Conservation (phyloP, 2,329 filamentous ascomycete genomes). For the Lojkania enalia region DNA sequence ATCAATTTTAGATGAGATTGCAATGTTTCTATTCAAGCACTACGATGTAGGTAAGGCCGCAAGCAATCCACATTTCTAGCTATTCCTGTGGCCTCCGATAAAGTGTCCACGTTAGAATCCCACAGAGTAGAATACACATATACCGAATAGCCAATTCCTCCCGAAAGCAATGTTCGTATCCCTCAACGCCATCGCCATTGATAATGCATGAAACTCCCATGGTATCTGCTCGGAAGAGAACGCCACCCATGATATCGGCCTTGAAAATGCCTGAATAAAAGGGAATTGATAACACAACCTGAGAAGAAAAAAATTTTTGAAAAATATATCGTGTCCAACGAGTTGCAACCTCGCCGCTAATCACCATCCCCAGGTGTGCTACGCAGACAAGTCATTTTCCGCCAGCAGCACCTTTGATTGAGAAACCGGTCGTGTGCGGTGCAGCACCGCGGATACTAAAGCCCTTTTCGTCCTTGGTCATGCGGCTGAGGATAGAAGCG, state of each 20-base stretch:
- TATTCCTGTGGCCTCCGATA: too few species aligned
- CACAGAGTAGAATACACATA: too few species aligned
- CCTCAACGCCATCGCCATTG: too few species aligned
- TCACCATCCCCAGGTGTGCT: not conserved
- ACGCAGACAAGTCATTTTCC: slow-evolving; percentile 22
- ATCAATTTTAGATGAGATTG: too few species aligned
- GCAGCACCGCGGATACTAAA: slow-evolving; percentile 40
- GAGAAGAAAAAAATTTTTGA: not conserved
- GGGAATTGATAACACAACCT: not conserved
- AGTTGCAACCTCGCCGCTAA: not conserved
- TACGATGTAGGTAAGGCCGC: too few species aligned
- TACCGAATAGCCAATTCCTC: too few species aligned
- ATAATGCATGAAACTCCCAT: too few species aligned
- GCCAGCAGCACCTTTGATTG: slow-evolving; percentile 40
- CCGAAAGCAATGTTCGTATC: too few species aligned
- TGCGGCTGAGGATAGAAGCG: slow-evolving; percentile 25
- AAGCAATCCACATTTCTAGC: too few species aligned
- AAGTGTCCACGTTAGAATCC: too few species aligned
- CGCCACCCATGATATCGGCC: not conserved
- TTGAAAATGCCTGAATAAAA: not conserved
- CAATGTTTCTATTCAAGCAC: too few species aligned
- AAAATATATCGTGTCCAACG: not conserved
- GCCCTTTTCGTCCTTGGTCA: slow-evolving; percentile 24
- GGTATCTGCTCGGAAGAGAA: too few species aligned
- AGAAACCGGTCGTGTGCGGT: slow-evolving; percentile 27